Evolutionary conservation across 2,329 filamentous ascomycete species (phyloP).

Genomic region (Hymenoscyphus fraxineus): DNA sequence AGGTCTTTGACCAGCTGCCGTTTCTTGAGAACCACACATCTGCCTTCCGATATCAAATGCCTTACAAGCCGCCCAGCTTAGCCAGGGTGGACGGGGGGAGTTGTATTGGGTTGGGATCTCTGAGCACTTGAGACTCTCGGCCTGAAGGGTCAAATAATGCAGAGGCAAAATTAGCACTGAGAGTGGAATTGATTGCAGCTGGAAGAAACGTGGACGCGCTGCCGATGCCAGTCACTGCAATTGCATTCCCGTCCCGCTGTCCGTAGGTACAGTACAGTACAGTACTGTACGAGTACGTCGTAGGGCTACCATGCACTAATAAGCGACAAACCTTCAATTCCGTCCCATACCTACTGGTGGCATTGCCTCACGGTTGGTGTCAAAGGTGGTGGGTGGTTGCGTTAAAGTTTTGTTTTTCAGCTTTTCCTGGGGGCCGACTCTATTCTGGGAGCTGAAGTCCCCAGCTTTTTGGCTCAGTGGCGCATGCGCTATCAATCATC

Average conservation of each 20-base stretch:
- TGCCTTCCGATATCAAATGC: neutral
- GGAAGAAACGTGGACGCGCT: neutral
- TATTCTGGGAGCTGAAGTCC: slow-evolving; percentile 9
- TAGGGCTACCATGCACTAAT: neutral
- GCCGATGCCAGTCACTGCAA: neutral
- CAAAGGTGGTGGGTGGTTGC: neutral
- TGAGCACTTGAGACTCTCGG: neutral
- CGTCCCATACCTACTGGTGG: no score
- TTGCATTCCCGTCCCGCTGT: neutral
- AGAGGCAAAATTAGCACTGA: no score
- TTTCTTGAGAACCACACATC: neutral
- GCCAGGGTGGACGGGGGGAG: neutral
- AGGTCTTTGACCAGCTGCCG: neutral
- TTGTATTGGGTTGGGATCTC: neutral
- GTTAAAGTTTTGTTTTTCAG: neutral
- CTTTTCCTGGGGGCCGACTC: neutral
- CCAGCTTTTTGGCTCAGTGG: slow-evolving; percentile 9
- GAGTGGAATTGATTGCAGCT: neutral
- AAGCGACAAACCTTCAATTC: neutral
- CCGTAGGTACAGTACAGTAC: neutral
- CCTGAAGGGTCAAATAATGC: neutral
- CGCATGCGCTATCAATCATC: slow-evolving; percentile 11
- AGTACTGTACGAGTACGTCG: no score
- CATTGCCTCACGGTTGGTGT: neutral
- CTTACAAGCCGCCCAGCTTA: neutral